Percentiles rank a stretch among this genome's conserved stretches.
phyloP scores from a whole-genome alignment of 805 yeast species.

The Candida berthetii region DNA sequence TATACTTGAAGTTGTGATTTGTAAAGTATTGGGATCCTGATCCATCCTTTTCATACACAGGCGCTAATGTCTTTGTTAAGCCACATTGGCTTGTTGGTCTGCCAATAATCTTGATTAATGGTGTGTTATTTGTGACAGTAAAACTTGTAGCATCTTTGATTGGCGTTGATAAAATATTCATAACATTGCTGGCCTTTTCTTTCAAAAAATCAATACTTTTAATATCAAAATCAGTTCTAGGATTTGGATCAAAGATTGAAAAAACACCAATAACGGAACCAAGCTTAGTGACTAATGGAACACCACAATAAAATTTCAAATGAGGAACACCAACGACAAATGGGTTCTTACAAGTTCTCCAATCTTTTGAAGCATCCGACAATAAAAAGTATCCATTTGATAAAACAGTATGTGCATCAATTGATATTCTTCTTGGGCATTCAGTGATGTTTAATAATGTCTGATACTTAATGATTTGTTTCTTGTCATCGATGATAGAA shows the following conservation, averaged over 20 bases:
- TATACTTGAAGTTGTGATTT: conserved; percentile 38
- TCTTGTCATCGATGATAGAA: conserved; percentile 45
- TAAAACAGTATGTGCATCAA: conserved; percentile 66
- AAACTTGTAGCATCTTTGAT: conserved; percentile 4
- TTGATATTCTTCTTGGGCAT: conserved; percentile 47
- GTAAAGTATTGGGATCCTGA: conserved; percentile 57
- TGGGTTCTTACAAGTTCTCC: conserved; percentile 64
- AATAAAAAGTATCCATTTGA: conserved; percentile 50
- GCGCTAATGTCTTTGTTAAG: conserved; percentile 10
- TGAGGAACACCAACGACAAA: conserved; percentile 55
- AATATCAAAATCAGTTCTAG: conserved; percentile 31
- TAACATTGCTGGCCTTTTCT: conserved; percentile 32
- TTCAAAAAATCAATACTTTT: conserved; percentile 29
- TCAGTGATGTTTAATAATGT: conserved; percentile 40
- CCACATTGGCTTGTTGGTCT: conserved; percentile 46
- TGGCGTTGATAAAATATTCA: conserved; percentile 33
- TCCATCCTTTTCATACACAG: conserved; percentile 58
- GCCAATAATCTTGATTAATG: conserved; percentile 32
- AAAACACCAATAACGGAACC: conserved; percentile 49
- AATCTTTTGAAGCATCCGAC: conserved; percentile 57
- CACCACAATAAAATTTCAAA: conserved; percentile 60
- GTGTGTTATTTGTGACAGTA: conserved; percentile 1
- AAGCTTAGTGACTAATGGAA: conserved; percentile 39
- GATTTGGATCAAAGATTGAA: conserved; percentile 47
- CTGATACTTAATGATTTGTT: conserved; percentile 44